Evolutionary conservation across 768 basidiomycete genomes (phyloP).

Genomic region (Baorangia bicolor): DNA sequence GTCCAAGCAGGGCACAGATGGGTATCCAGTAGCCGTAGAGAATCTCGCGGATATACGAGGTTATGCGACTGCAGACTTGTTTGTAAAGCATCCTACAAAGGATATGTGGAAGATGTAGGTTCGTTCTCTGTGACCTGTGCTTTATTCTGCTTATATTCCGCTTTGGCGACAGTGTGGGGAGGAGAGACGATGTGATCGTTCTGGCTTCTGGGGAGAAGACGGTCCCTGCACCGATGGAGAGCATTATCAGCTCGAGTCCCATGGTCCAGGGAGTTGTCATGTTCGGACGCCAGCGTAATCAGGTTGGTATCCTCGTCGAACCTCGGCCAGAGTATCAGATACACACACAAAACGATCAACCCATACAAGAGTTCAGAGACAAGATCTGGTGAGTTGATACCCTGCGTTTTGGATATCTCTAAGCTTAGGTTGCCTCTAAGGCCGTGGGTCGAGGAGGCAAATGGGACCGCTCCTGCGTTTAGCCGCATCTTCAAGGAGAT

Average conservation of each 20-base stretch:
- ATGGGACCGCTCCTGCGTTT: slow-evolving; percentile 37
- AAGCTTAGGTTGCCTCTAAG: slow-evolving; percentile 12
- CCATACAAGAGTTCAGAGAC: slow-evolving; percentile 13
- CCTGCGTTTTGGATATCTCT: too few relatives aligned
- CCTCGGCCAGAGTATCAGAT: slow-evolving; percentile 16
- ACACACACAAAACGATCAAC: slow-evolving; percentile 6
- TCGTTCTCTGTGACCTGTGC: background rate
- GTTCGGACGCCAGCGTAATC: slow-evolving; percentile 31
- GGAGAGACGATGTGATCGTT: slow-evolving; percentile 35
- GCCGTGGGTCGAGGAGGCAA: slow-evolving; percentile 42
- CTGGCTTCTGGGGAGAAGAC: slow-evolving; percentile 34
- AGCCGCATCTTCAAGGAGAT: slow-evolving; percentile 50
- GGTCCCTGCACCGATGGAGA: slow-evolving; percentile 33
- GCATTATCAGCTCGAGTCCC: slow-evolving; percentile 13
- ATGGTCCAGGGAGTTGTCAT: slow-evolving; percentile 24
- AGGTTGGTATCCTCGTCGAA: slow-evolving; percentile 32
- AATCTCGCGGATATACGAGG: slow-evolving; percentile 37
- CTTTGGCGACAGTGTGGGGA: slow-evolving; percentile 32
- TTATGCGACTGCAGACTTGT: slow-evolving; percentile 43
- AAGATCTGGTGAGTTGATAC: slow-evolving; percentile 22
- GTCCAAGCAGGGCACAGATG: background rate
- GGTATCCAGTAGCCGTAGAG: slow-evolving; percentile 5
- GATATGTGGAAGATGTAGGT: slow-evolving; percentile 19
- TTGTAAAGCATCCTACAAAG: slow-evolving; percentile 43
- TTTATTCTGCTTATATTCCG: background rate